A percentile compares a stretch with the other conserved stretches of the same genome.
Conservation (phyloP, 2,329 filamentous ascomycete species). For the Cercospora beticola region DNA sequence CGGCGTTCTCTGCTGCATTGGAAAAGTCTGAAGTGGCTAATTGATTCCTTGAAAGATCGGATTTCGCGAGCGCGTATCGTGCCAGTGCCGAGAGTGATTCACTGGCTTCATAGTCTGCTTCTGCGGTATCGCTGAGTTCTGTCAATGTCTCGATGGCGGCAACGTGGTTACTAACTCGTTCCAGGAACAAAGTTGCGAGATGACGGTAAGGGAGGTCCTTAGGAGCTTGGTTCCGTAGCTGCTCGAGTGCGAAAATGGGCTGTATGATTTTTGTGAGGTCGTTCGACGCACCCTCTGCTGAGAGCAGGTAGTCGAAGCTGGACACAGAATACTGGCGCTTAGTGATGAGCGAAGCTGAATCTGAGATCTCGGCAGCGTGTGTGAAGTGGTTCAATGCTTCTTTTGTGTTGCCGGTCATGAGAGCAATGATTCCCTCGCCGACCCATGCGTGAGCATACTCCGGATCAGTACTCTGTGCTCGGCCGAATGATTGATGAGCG, state of each 20-base stretch:
- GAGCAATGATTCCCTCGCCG: conserved; percentile 82
- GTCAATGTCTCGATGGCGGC: conserved; percentile 65
- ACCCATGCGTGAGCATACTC: conserved; percentile 93
- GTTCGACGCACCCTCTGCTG: conserved; percentile 53
- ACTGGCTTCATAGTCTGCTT: conserved; percentile 79
- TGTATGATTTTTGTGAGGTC: conserved; percentile 68
- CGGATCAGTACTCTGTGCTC: conserved; percentile 90
- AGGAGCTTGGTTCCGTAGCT: conserved; percentile 70
- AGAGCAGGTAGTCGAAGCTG: conserved; percentile 76
- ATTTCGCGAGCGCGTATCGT: conserved; percentile 77
- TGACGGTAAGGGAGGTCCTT: conserved; percentile 72
- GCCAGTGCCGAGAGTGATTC: conserved; percentile 74
- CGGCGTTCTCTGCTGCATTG: conserved; percentile 74
- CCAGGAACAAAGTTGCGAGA: conserved; percentile 75
- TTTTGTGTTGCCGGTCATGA: conserved; percentile 68
- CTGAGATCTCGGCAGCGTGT: conserved; percentile 90
- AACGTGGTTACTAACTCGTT: conserved; percentile 69
- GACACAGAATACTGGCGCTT: conserved; percentile 78
- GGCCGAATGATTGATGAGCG: conserved; percentile 86
- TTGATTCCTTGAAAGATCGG: conserved; percentile 81
- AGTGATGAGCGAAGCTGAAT: conserved; percentile 69
- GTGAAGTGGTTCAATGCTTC: conserved; percentile 86
- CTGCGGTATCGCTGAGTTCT: conserved; percentile 66
- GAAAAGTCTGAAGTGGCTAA: conserved; percentile 67
- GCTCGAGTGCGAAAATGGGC: conserved; percentile 83